phyloP scores from a whole-genome alignment of 1,139 yeast species.

The Magnusiomyces clavatus region DNA sequence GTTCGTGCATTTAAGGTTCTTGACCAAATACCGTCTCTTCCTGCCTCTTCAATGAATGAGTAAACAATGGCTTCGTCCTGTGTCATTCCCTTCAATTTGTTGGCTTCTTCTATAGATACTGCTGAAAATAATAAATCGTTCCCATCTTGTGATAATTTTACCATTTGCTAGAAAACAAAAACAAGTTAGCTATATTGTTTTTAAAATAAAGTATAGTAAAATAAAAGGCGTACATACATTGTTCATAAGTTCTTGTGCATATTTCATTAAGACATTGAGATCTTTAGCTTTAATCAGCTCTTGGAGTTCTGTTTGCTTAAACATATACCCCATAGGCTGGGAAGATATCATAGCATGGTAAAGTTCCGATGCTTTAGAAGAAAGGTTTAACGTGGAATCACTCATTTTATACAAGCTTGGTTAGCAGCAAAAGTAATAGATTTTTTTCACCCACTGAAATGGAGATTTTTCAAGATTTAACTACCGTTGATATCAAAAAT shows the following conservation, averaged over 20 bases:
- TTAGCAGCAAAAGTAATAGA: background rate
- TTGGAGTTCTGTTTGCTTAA: conserved; percentile 53
- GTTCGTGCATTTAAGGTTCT: conserved; percentile 87
- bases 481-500: too few species aligned
- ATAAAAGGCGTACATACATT: conserved; percentile 13
- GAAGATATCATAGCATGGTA: conserved; percentile 50
- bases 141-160: conserved; percentile 60
- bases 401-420: background rate
- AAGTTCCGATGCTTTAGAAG: conserved; percentile 46
- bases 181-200: background rate
- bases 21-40: conserved; percentile 92
- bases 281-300: conserved; percentile 21
- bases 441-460: background rate
- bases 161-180: conserved; percentile 38
- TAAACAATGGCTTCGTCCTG: conserved; percentile 90
- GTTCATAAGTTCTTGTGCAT: conserved; percentile 26
- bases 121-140: conserved; percentile 68
- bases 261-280: conserved; percentile 18
- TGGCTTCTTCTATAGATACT: conserved; percentile 33
- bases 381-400: conserved; percentile 6
- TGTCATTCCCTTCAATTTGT: conserved; percentile 55
- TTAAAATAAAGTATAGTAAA: background rate
- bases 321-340: conserved; percentile 38
- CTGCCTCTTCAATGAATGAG: conserved; percentile 84
- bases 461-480: background rate